Evolutionary conservation across 169 alveolate genomes (phyloP), one percentile per base, ranked within the genome.

Genomic region (Babesia divergens): DNA sequence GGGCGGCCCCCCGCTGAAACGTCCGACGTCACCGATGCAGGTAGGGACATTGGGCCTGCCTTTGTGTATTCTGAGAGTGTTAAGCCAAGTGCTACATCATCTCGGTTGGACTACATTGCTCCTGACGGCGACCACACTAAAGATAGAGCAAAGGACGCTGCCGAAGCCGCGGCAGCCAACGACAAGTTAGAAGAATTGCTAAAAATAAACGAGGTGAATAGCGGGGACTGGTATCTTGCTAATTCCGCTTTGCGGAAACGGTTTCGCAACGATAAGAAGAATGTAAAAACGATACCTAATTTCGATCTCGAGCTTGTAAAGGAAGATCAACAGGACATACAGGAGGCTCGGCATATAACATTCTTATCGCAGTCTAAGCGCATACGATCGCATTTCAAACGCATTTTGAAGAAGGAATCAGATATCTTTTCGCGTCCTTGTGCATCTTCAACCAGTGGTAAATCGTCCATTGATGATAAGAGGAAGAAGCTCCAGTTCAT

Each of bases 201-300:
- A 26, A 8, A 16, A n/a, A 62, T 62, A 34, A 77, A 58, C 59
- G 74, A 68, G 37, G 51, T 59, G 18, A 54, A 69, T 32, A 77
- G 32, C 53, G 59, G 38, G 16, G 86, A 77, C 62, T 49, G 66
- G 49, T 77, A 68, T 40, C 55, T 77, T 7, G 82, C 86, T 7
- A 77, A 77, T 24, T 53, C 74, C n/a, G 86, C 86, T 6, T 44
- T 77, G 56, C 44, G 86, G 18, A 53, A 58, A 22, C 6, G 26
- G 32, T 77, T 77, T 56, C 6, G 86, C 0, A 31, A 43, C 20
- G 75, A 77, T 22, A 77, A 77, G 72, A 77, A 77, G 40, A 11
- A n/a, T 4, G 5, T 66, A 32, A 65, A 55, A 31, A 29, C 55
- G 37, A 70, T 31, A 22, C 50, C 55, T 18, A 77, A 77, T 29